phyloP scores from a whole-genome alignment of 345 rosid genomes.

The Jatropha curcas region DNA sequence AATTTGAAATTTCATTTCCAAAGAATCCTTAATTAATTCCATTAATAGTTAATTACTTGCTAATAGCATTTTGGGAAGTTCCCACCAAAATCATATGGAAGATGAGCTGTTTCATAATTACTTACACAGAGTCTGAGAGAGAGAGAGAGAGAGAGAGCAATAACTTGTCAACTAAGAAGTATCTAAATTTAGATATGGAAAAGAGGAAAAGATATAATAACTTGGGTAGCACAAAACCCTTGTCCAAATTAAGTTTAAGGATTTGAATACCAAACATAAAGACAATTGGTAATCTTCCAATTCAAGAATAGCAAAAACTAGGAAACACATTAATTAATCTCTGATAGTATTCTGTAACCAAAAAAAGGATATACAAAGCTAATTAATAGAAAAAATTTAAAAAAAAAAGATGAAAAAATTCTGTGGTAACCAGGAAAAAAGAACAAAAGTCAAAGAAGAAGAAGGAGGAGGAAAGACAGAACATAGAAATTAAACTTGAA shows the following conservation, averaged over 20 bases:
- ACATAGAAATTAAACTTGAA: neutral
- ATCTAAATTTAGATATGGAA: neutral
- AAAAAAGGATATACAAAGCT: conserved; percentile 37
- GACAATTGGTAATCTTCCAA: conserved; percentile 20
- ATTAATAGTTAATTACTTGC: neutral
- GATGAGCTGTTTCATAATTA: neutral
- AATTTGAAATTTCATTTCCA: neutral
- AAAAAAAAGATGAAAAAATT: neutral
- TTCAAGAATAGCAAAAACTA: conserved; percentile 15
- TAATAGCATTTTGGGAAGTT: neutral
- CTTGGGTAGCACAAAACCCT: neutral
- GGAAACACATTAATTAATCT: neutral
- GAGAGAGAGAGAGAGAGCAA: no score
- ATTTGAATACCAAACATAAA: conserved; percentile 7
- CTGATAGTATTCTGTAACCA: conserved; percentile 15
- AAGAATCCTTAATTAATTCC: neutral
- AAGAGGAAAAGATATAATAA: neutral
- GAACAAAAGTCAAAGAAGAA: neutral
- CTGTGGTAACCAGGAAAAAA: neutral
- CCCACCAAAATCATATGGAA: neutral
- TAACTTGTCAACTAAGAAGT: conserved; percentile 13
- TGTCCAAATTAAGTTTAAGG: conserved; percentile 1
- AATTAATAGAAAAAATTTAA: neutral
- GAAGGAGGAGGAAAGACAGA: neutral
- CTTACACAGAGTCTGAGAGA: no score